Percentiles rank a stretch among this genome's conserved stretches.
These are phyloP conservation scores for Rhodotorula sp. DNA, from an alignment of 1,284 basidiomycete genomes.

Conservation along the genomic window DNA sequence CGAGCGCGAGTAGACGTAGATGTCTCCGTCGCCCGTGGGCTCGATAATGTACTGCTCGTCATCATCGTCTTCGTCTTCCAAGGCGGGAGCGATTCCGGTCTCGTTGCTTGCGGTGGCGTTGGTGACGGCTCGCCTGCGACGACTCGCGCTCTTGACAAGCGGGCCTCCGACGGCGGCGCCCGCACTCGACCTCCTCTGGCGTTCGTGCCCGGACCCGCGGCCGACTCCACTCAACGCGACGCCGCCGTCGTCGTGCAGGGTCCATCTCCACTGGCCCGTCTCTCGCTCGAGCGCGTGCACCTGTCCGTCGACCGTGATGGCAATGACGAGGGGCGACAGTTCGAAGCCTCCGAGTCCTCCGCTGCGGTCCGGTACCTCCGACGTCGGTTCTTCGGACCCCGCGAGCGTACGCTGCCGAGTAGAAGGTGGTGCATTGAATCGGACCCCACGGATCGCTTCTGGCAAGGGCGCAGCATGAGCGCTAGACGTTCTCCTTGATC, in stretches of 20 bases:
- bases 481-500: no score
- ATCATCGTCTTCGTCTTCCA: constrained; percentile 57
- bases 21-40: constrained; percentile 76
- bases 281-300: constrained; percentile 82
- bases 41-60: constrained; percentile 86
- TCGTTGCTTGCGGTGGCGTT: constrained; percentile 9
- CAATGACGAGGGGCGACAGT: constrained; percentile 72
- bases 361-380: no score
- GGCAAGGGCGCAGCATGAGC: constrained; percentile 12
- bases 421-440: constrained; percentile 28
- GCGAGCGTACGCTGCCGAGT: no score
- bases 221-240: constrained; percentile 32
- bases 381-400: no score
- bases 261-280: constrained; percentile 74
- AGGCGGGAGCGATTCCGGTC: constrained; percentile 15
- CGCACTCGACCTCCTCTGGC: constrained; percentile 50
- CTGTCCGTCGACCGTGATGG: constrained; percentile 85
- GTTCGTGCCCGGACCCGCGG: constrained; percentile 28
- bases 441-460: constrained; percentile 22
- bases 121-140: not conserved
- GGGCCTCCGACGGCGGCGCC: constrained; percentile 25
- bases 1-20: constrained; percentile 57
- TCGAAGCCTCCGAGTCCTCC: constrained; percentile 55
- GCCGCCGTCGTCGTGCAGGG: constrained; percentile 63
- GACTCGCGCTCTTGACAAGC: constrained; percentile 31